phyloP scores from a whole-genome alignment of 2,329 filamentous ascomycete species.

The Metarhizium album region DNA sequence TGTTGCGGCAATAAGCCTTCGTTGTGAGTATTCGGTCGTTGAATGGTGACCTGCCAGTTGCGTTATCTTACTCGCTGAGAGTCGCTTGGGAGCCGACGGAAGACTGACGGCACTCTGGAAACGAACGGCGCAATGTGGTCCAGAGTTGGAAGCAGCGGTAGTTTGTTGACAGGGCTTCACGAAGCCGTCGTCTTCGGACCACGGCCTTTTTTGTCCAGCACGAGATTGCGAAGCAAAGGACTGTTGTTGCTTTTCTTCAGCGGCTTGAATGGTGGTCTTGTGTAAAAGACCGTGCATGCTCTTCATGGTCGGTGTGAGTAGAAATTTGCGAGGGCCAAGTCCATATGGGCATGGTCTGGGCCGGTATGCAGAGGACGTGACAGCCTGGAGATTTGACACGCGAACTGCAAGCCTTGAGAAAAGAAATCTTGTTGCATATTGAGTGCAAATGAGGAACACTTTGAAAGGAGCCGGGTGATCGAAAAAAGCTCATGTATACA shows the following conservation, averaged over 20 bases:
- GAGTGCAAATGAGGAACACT: background rate
- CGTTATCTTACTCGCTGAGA: slow-evolving; percentile 36
- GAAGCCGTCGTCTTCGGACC: slow-evolving; percentile 14
- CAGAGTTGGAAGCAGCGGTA: background rate
- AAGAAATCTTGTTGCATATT: background rate
- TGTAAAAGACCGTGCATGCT: slow-evolving; percentile 33
- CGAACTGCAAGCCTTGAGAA: background rate
- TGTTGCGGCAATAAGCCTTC: slow-evolving; percentile 39
- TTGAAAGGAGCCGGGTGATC: background rate
- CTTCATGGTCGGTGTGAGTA: slow-evolving; percentile 21
- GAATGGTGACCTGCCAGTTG: slow-evolving; percentile 14
- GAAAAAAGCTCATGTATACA: background rate
- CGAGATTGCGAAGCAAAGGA: slow-evolving; percentile 28
- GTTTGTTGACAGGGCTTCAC: background rate
- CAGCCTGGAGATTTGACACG: background rate
- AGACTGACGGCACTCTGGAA: slow-evolving; percentile 25
- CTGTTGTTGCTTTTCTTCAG: slow-evolving; percentile 25
- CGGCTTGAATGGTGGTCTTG: slow-evolving; percentile 40
- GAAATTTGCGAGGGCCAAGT: background rate
- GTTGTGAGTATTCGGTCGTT: slow-evolving; percentile 46
- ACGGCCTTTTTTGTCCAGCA: slow-evolving; percentile 38
- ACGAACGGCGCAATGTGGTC: slow-evolving; percentile 11
- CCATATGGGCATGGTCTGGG: background rate
- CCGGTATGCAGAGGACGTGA: background rate
- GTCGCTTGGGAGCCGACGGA: slow-evolving; percentile 18